Evolutionary conservation across 177 flowering plant genomes (phyloP), one percentile per base, ranked within the genome.

Genomic region (Vitis hybrid): DNA sequence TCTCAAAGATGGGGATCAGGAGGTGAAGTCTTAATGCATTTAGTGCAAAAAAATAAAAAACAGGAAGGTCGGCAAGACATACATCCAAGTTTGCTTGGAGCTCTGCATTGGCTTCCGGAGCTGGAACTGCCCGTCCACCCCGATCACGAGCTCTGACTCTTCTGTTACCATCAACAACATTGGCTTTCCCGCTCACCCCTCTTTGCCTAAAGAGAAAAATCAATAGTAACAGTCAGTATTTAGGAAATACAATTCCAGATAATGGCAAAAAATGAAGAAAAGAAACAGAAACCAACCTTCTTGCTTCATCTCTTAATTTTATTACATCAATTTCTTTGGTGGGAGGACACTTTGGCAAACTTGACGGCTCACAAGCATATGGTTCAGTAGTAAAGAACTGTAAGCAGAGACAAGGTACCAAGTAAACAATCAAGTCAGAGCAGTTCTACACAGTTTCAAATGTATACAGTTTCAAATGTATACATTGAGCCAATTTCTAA

Each of bases 71-170:
- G 2, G 55, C 62, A 18, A 38, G 44, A 22, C 80, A 31, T 88
- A 94, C 98, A 83, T 94, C 98, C 63, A 92, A 74, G 79, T 91
- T 94, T 54, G 80, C 66, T 83, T 88, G 96, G 59, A 83, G 84
- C 82, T 94, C 98, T 20, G 98, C 98, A 82, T 94, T 94, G 66
- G 96, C 97, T 78, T 90, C 98, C 6, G 97, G 97, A 67, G 95
- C 96, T 22, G 98, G 97, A 71, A 88, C 57, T 11, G 95, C 93
- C 61, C 92, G 84, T 68, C 85, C 76, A 49, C 72, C 75, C n/a
- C 91, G 82, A 49, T 90, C 90, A 75, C 90, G 94, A 50, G 54
- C 64, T 68, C 90, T 87, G 56, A 60, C 79, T 78, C 78, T 90
- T 75, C 77, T 83, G 20, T 74, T 67, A 56, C 84, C 90, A 76